phyloP scores from a whole-genome alignment of 192 early-diverging fungal genomes.

The Mortierella alpina region DNA sequence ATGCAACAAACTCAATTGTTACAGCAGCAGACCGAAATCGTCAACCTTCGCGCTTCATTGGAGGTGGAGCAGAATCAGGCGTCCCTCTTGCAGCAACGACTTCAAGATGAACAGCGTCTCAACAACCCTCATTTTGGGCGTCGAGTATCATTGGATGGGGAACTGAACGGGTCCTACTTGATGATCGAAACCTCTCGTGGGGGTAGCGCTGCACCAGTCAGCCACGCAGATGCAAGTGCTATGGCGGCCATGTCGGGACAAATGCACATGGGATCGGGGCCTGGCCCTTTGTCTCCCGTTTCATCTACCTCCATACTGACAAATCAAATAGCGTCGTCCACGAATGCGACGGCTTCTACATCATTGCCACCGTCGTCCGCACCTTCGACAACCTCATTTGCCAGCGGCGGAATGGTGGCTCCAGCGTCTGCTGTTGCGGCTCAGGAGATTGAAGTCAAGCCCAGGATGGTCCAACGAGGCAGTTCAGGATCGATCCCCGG shows the following conservation, averaged over 20 bases:
- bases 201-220: neutral
- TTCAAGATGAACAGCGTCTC: constrained; percentile 22
- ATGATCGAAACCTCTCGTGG: constrained; percentile 25
- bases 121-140: constrained; percentile 19
- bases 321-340: constrained; percentile 11
- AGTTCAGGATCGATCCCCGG: constrained; percentile 34
- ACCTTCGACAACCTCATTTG: neutral
- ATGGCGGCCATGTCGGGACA: neutral
- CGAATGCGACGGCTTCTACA: neutral
- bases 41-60: constrained; percentile 24
- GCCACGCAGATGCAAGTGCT: neutral
- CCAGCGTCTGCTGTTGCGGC: neutral
- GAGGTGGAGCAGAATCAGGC: constrained; percentile 50
- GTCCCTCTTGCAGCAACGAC: constrained; percentile 20
- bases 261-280: neutral
- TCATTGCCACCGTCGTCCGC: constrained; percentile 9
- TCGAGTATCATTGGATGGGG: constrained; percentile 36
- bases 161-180: constrained; percentile 30
- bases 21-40: constrained; percentile 50
- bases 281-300: constrained; percentile 3
- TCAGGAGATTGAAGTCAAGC: constrained; percentile 24
- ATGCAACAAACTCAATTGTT: constrained; percentile 38
- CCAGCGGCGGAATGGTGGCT: constrained; percentile 11
- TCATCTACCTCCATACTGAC: constrained; percentile 11
- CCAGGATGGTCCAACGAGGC: constrained; percentile 34